These are phyloP conservation scores for Colletotrichum somersetense DNA, from an alignment of 2,329 filamentous ascomycete species.

Conservation along the genomic window DNA sequence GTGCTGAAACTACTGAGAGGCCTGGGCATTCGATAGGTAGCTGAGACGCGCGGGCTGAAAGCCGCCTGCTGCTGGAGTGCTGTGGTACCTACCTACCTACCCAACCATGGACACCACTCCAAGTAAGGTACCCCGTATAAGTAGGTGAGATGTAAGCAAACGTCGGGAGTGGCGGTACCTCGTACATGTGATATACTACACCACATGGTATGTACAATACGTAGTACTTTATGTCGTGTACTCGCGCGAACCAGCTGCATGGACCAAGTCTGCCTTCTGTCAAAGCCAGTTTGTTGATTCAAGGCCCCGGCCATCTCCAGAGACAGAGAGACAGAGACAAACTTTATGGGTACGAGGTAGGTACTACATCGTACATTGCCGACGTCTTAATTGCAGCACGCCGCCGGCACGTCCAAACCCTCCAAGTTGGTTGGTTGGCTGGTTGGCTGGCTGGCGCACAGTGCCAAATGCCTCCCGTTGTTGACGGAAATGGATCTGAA, in stretches of 20 bases:
- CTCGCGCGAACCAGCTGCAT: slow-evolving; percentile 15
- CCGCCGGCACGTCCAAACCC: not conserved
- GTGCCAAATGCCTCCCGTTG: not conserved
- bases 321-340: slow-evolving; percentile 6
- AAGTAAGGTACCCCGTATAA: not conserved
- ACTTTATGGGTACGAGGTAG: not conserved
- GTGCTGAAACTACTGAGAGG: slow-evolving; percentile 1
- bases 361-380: too few species aligned
- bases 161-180: not conserved
- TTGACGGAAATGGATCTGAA: not conserved
- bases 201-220: too few species aligned
- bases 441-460: not conserved
- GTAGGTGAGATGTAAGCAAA: not conserved
- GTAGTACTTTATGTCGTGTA: not conserved
- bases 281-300: not conserved
- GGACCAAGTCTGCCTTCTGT: not conserved
- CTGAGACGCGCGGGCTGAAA: not conserved
- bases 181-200: too few species aligned
- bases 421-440: not conserved
- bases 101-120: too few species aligned
- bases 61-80: not conserved
- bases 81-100: not conserved
- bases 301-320: not conserved
- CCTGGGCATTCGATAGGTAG: not conserved
- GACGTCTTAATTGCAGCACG: not conserved